phyloP scores from a whole-genome alignment of 768 basidiomycete genomes.

The Gloeophyllum trabeum region DNA sequence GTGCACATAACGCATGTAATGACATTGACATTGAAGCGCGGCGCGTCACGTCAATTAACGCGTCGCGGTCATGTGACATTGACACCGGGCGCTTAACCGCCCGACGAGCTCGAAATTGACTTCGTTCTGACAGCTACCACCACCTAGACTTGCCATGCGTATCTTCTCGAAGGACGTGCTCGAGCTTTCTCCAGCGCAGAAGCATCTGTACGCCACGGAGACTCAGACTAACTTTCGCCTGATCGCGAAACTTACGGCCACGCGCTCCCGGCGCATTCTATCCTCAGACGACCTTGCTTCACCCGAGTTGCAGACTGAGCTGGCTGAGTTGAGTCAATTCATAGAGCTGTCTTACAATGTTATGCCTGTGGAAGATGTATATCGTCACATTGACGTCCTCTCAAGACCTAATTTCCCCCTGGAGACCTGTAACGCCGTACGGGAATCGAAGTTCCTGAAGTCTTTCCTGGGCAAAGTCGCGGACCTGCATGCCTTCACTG shows the following conservation, averaged over 20 bases:
- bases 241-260: slow-evolving; percentile 36
- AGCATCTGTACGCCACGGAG: slow-evolving; percentile 40
- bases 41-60: too few relatives aligned
- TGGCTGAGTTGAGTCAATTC: slow-evolving; percentile 43
- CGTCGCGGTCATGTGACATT: too few relatives aligned
- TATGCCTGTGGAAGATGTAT: slow-evolving; percentile 29
- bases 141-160: not conserved
- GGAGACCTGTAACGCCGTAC: slow-evolving; percentile 31
- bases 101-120: too few relatives aligned
- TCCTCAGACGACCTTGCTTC: slow-evolving; percentile 28
- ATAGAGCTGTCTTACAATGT: slow-evolving; percentile 38
- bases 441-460: slow-evolving; percentile 22
- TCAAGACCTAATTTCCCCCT: slow-evolving; percentile 34
- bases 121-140: not conserved
- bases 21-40: too few relatives aligned
- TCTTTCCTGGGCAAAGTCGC: slow-evolving; percentile 30
- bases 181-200: slow-evolving; percentile 27
- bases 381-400: slow-evolving; percentile 26
- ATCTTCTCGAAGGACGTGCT: not conserved
- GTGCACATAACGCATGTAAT: too few relatives aligned
- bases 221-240: slow-evolving; percentile 44
- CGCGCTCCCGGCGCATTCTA: slow-evolving; percentile 31
- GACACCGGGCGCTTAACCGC: too few relatives aligned
- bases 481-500: slow-evolving; percentile 33
- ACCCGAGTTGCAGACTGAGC: slow-evolving; percentile 22